A percentile compares a stretch with the other conserved stretches of the same genome.
These are phyloP conservation scores for barrel medic (Medicago truncatula) DNA, from an alignment of 306 rosid species.

Conservation along the genomic window DNA sequence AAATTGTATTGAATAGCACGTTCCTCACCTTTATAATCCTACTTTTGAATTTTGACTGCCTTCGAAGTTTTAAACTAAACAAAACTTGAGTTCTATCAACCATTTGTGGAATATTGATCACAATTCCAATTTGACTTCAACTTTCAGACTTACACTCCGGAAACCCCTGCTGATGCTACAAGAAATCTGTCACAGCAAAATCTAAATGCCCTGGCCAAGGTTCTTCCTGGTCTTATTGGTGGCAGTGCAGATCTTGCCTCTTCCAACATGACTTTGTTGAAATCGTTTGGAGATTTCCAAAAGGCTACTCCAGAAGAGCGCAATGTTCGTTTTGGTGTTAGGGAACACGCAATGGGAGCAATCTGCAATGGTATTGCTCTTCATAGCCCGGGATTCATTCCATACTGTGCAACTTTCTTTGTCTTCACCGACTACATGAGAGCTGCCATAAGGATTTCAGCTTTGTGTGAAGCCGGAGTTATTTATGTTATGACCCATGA, in stretches of 20 bases:
- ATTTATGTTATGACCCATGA: constrained; percentile 98
- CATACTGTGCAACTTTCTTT: constrained; percentile 98
- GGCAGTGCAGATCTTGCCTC: constrained; percentile 99
- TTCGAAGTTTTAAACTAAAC: constrained; percentile 18
- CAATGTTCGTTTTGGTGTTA: constrained; percentile 92
- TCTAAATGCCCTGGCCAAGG: constrained; percentile 86
- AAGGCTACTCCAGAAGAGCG: constrained; percentile 96
- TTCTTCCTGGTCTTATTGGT: constrained; percentile 92
- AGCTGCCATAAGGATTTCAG: constrained; percentile 96
- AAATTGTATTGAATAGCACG: background rate
- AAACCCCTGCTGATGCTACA: constrained; percentile 91
- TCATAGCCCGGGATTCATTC: constrained; percentile 93
- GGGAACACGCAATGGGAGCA: constrained; percentile 99
- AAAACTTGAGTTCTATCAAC: constrained; percentile 5
- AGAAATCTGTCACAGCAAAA: constrained; percentile 84
- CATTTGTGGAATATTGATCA: constrained; percentile 35
- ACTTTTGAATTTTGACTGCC: constrained; percentile 31
- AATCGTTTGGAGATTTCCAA: constrained; percentile 89
- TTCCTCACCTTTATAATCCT: constrained; percentile 12
- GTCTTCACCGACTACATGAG: constrained; percentile 99
- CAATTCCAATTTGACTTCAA: constrained; percentile 27
- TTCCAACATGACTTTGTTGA: constrained; percentile 95
- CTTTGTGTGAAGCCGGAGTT: constrained; percentile 78
- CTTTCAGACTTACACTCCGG: constrained; percentile 90
- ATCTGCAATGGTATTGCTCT: constrained; percentile 87